These are phyloP conservation scores for Pyrenophora seminiperda DNA, from an alignment of 2,329 filamentous ascomycete species.

Conservation along the genomic window DNA sequence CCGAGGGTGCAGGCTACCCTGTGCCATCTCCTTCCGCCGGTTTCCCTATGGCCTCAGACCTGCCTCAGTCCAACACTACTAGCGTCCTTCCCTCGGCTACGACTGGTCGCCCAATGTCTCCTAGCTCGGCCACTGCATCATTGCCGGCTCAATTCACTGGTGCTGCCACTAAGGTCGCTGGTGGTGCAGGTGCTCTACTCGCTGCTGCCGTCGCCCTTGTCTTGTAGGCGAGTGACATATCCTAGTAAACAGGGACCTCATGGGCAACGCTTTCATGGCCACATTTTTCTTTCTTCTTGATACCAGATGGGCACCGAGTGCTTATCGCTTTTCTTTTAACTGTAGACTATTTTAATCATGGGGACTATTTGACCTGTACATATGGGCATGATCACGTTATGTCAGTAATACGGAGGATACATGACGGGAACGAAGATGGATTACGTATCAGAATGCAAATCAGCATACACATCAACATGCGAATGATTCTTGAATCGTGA, in stretches of 20 bases:
- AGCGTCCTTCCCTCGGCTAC: conserved; percentile 20
- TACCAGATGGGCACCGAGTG: conserved; percentile 22
- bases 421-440: too few species aligned
- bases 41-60: conserved; percentile 9
- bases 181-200: conserved; percentile 30
- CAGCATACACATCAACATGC: too few species aligned
- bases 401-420: too few species aligned
- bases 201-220: conserved; percentile 32
- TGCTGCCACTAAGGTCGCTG: conserved; percentile 27
- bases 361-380: too few species aligned
- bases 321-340: not conserved
- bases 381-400: too few species aligned
- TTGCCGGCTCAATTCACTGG: conserved; percentile 24
- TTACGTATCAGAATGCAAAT: too few species aligned
- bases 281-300: conserved; percentile 18
- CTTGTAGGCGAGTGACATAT: conserved; percentile 24
- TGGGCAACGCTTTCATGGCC: not conserved
- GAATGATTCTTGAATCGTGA: too few species aligned
- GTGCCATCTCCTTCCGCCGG: conserved; percentile 1
- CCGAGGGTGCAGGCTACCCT: not conserved
- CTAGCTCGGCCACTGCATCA: conserved; percentile 19
- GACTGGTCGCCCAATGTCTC: conserved; percentile 18
- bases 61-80: conserved; percentile 20
- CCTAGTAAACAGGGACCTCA: not conserved
- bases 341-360: not conserved